Evolutionary conservation across 805 yeast genomes (phyloP), one percentile per base, ranked within the genome.

Genomic region (Wickerhamomyces mucosus): DNA sequence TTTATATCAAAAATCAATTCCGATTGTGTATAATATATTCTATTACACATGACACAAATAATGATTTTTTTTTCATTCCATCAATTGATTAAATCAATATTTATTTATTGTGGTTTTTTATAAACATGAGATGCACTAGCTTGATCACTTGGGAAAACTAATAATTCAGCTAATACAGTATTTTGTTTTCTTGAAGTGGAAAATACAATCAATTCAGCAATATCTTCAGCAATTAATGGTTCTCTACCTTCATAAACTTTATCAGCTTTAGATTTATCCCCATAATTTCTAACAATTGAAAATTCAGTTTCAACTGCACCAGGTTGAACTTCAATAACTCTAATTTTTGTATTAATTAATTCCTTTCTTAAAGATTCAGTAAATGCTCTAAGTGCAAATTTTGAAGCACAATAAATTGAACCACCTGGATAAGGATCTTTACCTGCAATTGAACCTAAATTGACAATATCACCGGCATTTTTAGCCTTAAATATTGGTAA

Each of bases 71-170:
- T n/a, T n/a, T n/a, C n/a, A n/a, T n/a, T n/a, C n/a, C n/a, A n/a
- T n/a, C n/a, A n/a, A n/a, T n/a, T n/a, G n/a, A n/a, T n/a, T n/a
- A n/a, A n/a, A n/a, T n/a, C n/a, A n/a, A n/a, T n/a, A n/a, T n/a
- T n/a, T n/a, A n/a, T n/a, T n/a, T n/a, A n/a, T n/a, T n/a, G n/a
- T 13, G 26, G 26, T 11, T 13, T 39, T 29, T 55, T 56, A 62
- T 76, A 63, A 21, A 78, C 55, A 50, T 78, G 83, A 43, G 65
- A 59, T 7, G 94, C 75, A 37, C 82, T 69, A 4, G 94, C 95
- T 63, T 88, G 96, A 61, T 81, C 78, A 28, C 76, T 69, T 13
- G 95, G 83, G 61, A 86, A 83, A 10, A 89, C 77, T 52, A 88
- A 65, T 13, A 84, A 65, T 52, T 86, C 94, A 3, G 81, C 80